Conservation (phyloP, 2,329 filamentous ascomycete genomes). For the Aspergillus novoparasiticus region DNA sequence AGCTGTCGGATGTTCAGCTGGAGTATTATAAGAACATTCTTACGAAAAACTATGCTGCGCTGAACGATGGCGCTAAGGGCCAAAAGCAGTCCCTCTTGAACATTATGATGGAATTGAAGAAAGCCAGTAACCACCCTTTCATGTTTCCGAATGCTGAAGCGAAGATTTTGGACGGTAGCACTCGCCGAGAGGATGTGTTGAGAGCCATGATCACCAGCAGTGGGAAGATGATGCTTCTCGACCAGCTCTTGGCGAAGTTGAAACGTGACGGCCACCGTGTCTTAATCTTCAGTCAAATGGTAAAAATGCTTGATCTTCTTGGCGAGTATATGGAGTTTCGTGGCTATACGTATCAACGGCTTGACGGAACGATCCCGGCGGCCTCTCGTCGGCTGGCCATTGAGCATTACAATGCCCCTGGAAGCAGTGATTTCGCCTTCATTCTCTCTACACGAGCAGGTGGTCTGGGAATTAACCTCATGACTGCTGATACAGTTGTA, state of each 20-base stretch:
- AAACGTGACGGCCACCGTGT: conserved; percentile 94
- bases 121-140: conserved; percentile 97
- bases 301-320: conserved; percentile 95
- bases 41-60: conserved; percentile 90
- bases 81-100: conserved; percentile 95
- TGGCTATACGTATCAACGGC: conserved; percentile 91
- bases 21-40: conserved; percentile 99
- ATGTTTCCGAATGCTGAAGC: conserved; percentile 96
- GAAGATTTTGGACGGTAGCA: conserved; percentile 77
- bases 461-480: conserved; percentile 97
- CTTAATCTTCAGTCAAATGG: conserved; percentile 99
- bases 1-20: conserved; percentile 91
- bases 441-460: conserved; percentile 92
- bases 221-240: conserved; percentile 99
- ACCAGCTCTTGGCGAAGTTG: conserved; percentile 90
- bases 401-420: conserved; percentile 97
- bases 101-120: conserved; percentile 99
- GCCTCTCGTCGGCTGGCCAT: conserved; percentile 88
- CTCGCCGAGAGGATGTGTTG: conserved; percentile 83
- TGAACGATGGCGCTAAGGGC: conserved; percentile 86
- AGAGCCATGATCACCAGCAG: conserved; percentile 94
- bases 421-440: conserved; percentile 95
- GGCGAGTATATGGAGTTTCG: conserved; percentile 90
- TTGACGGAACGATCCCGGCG: conserved; percentile 93
- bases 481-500: conserved; percentile 97